Evolutionary conservation across 495 filamentous ascomycete genomes (phyloP), one percentile per base, ranked within the genome.

Genomic region (Penicillium bovifimosum): DNA sequence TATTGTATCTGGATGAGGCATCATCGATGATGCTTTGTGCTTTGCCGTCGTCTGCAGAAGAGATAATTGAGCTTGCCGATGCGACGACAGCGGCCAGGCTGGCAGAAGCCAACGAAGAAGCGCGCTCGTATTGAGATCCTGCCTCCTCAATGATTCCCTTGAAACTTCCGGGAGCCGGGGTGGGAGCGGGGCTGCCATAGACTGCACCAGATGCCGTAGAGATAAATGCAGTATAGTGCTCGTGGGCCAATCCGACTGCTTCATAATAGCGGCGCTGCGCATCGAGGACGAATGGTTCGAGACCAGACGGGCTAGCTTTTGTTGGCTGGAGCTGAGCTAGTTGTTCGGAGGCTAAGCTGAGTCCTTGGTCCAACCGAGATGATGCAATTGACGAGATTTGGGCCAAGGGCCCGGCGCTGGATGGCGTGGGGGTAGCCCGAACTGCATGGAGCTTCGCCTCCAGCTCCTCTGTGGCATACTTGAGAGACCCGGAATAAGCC

Each of bases 241-340:
- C 87, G 61, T 93, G 86, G 3, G 88, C 88, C 17, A 89, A 56
- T 13, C 88, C 88, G 47, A 91, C 56, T 9, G 81, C 86, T 49
- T 88, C 84, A 56, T 90, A 90, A 64, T 91, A 93, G 55, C 84
- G 85, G 47, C 82, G 74, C 54, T 80, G 82, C 26, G 85, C 83
- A 49, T 83, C 79, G 16, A 81, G 72, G 8, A 86, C 56, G 48
- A 78, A 78, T 33, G 74, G 73, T 55, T 84, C 78, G 55, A 74
- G 72, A 13, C 73, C 71, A 38, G 74, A 65, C 10, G 79, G 80
- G 5, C 80, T 77, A 5, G 84, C 80, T 5, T 78, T 74, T 7
- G 80, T 73, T 20, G 78, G 72, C 58, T 81, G 85, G 20, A 79
- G 78, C 36, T 71, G 76, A 26, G 79, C 72, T 51, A 82, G 84